phyloP scores from a whole-genome alignment of 805 yeast genomes.

The Cyberlindnera mycetangii region DNA sequence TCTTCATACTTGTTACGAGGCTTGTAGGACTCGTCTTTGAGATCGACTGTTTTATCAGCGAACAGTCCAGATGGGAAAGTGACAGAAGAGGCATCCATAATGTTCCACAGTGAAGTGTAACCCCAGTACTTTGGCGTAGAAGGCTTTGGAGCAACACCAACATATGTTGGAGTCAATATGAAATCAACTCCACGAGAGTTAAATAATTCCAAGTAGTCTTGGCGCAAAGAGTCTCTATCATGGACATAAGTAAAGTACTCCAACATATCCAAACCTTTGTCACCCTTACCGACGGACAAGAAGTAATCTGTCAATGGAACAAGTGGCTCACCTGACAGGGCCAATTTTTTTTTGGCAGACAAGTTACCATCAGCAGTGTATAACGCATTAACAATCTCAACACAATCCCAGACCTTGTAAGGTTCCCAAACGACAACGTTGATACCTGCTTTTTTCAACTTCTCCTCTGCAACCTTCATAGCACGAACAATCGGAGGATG shows the following conservation, averaged over 20 bases:
- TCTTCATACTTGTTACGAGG: slow-evolving; percentile 32
- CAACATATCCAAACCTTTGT: slow-evolving; percentile 39
- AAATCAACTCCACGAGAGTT: slow-evolving; percentile 57
- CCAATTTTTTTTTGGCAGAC: slow-evolving; percentile 48
- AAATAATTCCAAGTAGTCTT: slow-evolving; percentile 52
- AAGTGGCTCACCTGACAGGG: slow-evolving; percentile 68
- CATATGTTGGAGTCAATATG: slow-evolving; percentile 63
- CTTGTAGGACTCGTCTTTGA: slow-evolving; percentile 34
- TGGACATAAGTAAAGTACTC: slow-evolving; percentile 56
- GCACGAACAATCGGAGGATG: slow-evolving; percentile 63
- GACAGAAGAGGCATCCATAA: slow-evolving; percentile 67
- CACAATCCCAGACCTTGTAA: slow-evolving; percentile 54
- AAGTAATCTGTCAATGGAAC: slow-evolving; percentile 63
- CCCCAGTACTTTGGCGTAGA: slow-evolving; percentile 71
- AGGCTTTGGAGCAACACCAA: slow-evolving; percentile 69
- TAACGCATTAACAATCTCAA: slow-evolving; percentile 51
- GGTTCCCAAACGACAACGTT: slow-evolving; percentile 55
- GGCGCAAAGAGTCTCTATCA: slow-evolving; percentile 58
- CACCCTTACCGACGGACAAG: slow-evolving; percentile 56
- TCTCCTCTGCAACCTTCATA: slow-evolving; percentile 49
- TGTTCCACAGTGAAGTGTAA: slow-evolving; percentile 70
- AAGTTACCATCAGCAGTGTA: slow-evolving; percentile 69
- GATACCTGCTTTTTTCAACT: slow-evolving; percentile 56
- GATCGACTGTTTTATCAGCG: slow-evolving; percentile 43
- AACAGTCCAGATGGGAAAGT: slow-evolving; percentile 50